Evolutionary conservation across 306 rosid genomes (phyloP).

Genomic region (Medicago truncatula): MtrunA17r5.0-ANR NC_053045.1:11765001-11765500

Average conservation of each 20-base stretch:
- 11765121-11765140: constrained; percentile 52
- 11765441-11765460: constrained; percentile 11
- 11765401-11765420: constrained; percentile 81
- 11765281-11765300: constrained; percentile 17
- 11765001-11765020: constrained; percentile 66
- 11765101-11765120: constrained; percentile 39
- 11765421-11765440: constrained; percentile 52
- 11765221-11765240: constrained; percentile 41
- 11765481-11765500: constrained; percentile 37
- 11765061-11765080: constrained; percentile 48
- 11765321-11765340: constrained; percentile 69
- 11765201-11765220: constrained; percentile 76
- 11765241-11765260: constrained; percentile 10
- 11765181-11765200: constrained; percentile 70
- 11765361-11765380: constrained; percentile 61
- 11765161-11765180: constrained; percentile 64
- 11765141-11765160: constrained; percentile 61
- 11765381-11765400: constrained; percentile 56
- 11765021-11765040: constrained; percentile 54
- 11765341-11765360: constrained; percentile 67
- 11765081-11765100: constrained; percentile 30
- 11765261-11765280: not conserved
- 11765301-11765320: constrained; percentile 32
- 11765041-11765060: constrained; percentile 41
- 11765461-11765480: not conserved